Percentiles rank a stretch among this genome's conserved stretches.
phyloP scores from a whole-genome alignment of 2,329 filamentous ascomycete genomes.

The Trichoderma sp. region DNA sequence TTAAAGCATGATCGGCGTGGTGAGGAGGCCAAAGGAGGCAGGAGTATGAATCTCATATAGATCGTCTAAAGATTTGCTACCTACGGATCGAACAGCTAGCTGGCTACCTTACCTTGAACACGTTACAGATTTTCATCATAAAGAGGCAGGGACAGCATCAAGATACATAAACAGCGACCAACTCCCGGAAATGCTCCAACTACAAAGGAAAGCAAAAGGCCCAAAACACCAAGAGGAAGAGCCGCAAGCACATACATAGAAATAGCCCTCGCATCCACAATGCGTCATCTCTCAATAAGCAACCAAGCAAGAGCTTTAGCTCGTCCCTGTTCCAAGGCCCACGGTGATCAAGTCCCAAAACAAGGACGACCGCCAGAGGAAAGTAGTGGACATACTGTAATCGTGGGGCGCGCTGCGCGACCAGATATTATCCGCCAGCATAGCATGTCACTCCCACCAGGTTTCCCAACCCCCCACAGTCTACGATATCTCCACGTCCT shows the following conservation, averaged over 20 bases:
- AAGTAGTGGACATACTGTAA: background rate
- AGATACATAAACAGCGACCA: conserved; percentile 11
- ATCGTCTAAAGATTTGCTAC: background rate
- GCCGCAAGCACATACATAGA: background rate
- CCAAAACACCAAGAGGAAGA: background rate
- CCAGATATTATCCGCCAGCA: background rate
- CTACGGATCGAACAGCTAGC: background rate
- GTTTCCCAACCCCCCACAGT: background rate
- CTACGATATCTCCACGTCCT: conserved; percentile 62
- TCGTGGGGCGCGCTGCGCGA: conserved; percentile 7
- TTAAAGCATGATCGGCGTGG: background rate
- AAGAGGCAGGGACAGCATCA: conserved; percentile 4
- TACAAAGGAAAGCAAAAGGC: background rate
- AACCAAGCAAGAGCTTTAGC: background rate
- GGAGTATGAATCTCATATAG: background rate
- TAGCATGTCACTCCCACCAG: background rate
- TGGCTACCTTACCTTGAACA: background rate
- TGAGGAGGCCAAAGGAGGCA: background rate
- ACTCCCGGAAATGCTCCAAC: conserved; percentile 22
- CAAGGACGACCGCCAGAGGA: background rate
- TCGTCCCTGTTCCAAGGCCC: background rate
- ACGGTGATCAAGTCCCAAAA: background rate
- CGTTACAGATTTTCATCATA: background rate
- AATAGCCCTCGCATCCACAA: background rate
- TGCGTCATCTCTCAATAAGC: background rate